These are phyloP conservation scores for Leccinum boreale DNA, from an alignment of 768 basidiomycete species.

Conservation along the genomic window DNA sequence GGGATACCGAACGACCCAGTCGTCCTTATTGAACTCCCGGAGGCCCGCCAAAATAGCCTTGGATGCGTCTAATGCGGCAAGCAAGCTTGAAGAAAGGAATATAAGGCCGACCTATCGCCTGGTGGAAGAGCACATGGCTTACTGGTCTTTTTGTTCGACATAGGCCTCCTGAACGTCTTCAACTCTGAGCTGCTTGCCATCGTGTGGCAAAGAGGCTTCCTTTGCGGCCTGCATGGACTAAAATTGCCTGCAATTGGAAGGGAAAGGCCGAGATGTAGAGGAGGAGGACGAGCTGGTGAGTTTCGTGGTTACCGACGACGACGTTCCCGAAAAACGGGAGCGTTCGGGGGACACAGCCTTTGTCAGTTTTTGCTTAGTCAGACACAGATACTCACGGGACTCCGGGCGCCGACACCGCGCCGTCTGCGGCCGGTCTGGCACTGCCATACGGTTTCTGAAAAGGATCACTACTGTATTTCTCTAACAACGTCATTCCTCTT, in stretches of 20 bases:
- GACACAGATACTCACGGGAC: not conserved
- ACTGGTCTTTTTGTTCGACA: slow-evolving; percentile 75
- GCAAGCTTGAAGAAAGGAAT: slow-evolving; percentile 35
- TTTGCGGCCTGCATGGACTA: slow-evolving; percentile 14
- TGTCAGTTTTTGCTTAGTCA: slow-evolving; percentile 22
- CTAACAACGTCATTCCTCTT: too few relatives aligned
- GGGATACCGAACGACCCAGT: slow-evolving; percentile 91
- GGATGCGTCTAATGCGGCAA: slow-evolving; percentile 74
- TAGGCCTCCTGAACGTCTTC: slow-evolving; percentile 78
- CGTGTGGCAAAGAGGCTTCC: slow-evolving; percentile 12
- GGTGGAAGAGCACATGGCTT: slow-evolving; percentile 21
- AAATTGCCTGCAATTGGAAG: slow-evolving; percentile 3
- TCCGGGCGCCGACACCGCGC: too few relatives aligned
- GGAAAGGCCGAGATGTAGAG: not conserved
- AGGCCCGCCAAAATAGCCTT: slow-evolving; percentile 66
- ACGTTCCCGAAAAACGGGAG: not conserved
- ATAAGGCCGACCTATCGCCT: not conserved
- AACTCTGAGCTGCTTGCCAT: slow-evolving; percentile 40
- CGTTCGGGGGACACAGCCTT: not conserved
- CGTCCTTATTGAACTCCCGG: slow-evolving; percentile 74
- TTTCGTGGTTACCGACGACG: not conserved
- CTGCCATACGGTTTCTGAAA: too few relatives aligned
- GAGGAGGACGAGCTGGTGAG: not conserved
- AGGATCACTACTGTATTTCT: too few relatives aligned
- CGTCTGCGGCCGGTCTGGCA: too few relatives aligned